Evolutionary conservation across 257 asterid species (phyloP).

Genomic region (Paulownia fortunei): DNA sequence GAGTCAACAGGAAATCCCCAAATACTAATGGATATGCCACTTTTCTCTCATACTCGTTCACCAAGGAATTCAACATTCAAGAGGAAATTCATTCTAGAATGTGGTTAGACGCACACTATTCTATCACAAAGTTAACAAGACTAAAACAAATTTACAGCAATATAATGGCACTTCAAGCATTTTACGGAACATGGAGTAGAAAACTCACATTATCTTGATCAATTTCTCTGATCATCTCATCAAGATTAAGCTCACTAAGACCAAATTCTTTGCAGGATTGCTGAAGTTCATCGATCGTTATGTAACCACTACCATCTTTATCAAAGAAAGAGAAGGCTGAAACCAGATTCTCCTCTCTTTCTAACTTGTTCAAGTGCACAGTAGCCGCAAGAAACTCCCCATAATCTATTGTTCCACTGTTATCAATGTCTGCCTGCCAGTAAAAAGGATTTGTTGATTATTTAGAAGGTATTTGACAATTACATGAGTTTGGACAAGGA

Average conservation of each 20-base stretch:
- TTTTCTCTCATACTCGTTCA: no score
- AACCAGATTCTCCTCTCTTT: slow-evolving; percentile 69
- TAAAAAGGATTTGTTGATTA: not conserved
- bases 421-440: slow-evolving; percentile 75
- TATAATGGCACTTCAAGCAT: not conserved
- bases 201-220: slow-evolving; percentile 74
- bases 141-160: not conserved
- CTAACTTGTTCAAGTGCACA: slow-evolving; percentile 80
- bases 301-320: slow-evolving; percentile 83
- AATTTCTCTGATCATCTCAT: slow-evolving; percentile 73
- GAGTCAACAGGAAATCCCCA: no score
- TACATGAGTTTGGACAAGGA: not conserved
- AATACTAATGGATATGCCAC: no score
- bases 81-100: no score
- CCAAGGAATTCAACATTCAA: no score
- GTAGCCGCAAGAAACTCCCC: slow-evolving; percentile 90
- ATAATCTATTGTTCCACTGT: slow-evolving; percentile 81
- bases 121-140: no score
- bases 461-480: slow-evolving; percentile 1
- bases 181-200: not conserved
- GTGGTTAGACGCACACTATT: no score
- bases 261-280: slow-evolving; percentile 80
- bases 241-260: slow-evolving; percentile 65
- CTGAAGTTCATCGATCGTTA: slow-evolving; percentile 77
- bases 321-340: slow-evolving; percentile 79